Percentiles rank a stretch among this genome's conserved stretches.
phyloP scores from a whole-genome alignment of 495 filamentous ascomycete species.

The Penicillium fimorum region DNA sequence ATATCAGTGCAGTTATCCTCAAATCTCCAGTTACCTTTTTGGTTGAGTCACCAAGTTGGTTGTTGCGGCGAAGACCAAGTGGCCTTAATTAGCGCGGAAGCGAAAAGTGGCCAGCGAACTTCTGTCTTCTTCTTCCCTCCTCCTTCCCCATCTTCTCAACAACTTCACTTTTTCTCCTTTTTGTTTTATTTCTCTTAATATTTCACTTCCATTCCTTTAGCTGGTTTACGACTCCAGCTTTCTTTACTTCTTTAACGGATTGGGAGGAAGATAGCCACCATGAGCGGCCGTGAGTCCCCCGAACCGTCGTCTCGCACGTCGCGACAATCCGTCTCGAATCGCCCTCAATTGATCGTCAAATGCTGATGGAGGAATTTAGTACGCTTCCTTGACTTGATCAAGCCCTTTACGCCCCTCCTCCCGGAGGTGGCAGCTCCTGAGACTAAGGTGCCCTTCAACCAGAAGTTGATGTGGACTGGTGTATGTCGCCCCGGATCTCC shows the following conservation, averaged over 20 bases:
- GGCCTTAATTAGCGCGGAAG: constrained; percentile 47
- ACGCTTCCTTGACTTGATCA: constrained; percentile 98
- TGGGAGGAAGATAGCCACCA: constrained; percentile 42
- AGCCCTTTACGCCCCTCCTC: constrained; percentile 97
- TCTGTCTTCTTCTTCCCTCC: constrained; percentile 37
- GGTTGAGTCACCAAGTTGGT: constrained; percentile 19
- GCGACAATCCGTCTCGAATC: constrained; percentile 19
- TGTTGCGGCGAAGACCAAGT: constrained; percentile 41
- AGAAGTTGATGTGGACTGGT: constrained; percentile 99
- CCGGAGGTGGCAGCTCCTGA: constrained; percentile 98
- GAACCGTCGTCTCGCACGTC: constrained; percentile 31
- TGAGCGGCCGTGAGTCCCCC: constrained; percentile 49
- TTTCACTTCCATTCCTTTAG: constrained; percentile 45
- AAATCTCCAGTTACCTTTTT: neutral
- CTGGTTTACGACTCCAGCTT: constrained; percentile 59
- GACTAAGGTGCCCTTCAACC: constrained; percentile 95
- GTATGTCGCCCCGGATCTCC: constrained; percentile 41
- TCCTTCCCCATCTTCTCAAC: constrained; percentile 36
- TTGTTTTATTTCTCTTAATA: constrained; percentile 44
- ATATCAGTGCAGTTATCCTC: neutral
- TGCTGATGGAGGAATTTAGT: constrained; percentile 54
- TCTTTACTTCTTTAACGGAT: constrained; percentile 28
- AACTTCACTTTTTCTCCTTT: constrained; percentile 33
- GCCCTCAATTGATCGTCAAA: constrained; percentile 31
- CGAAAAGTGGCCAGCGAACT: constrained; percentile 48